Evolutionary conservation across 2,329 filamentous ascomycete genomes (phyloP).

Genomic region (Ambrosiella xylebori): DNA sequence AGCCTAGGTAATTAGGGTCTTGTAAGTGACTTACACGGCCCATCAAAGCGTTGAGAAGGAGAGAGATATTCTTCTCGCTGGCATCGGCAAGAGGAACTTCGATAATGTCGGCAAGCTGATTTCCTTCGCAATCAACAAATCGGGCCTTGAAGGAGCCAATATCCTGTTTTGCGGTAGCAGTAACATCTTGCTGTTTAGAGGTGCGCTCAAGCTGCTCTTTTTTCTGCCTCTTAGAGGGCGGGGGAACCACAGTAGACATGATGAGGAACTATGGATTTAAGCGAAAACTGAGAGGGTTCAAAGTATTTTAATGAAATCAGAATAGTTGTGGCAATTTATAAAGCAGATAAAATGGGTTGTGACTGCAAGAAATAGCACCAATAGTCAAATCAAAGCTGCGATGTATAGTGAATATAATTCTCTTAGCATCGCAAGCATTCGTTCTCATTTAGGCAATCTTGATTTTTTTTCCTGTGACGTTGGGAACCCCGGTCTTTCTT

Average conservation of each 20-base stretch:
- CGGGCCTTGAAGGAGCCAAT: constrained; percentile 68
- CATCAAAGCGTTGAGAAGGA: constrained; percentile 70
- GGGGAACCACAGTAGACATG: constrained; percentile 73
- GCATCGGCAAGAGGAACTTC: constrained; percentile 71
- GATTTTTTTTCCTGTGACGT: constrained; percentile 8
- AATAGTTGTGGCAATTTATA: too few species aligned
- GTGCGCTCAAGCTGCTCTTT: constrained; percentile 56
- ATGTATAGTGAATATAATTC: not conserved
- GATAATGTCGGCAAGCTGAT: constrained; percentile 53
- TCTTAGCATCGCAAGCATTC: not conserved
- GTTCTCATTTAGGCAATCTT: not conserved
- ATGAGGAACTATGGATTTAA: not conserved
- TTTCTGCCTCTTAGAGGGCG: constrained; percentile 74
- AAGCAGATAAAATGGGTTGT: not conserved
- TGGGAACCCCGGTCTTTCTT: not conserved
- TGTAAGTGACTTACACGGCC: constrained; percentile 39
- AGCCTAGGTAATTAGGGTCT: too few species aligned
- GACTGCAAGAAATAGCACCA: not conserved
- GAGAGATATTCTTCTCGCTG: constrained; percentile 73
- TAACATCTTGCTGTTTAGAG: constrained; percentile 58
- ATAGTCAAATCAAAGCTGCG: not conserved
- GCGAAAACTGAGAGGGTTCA: not conserved
- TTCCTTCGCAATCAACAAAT: constrained; percentile 65
- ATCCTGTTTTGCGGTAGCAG: constrained; percentile 47
- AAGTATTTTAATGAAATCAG: too few species aligned